Conservation (phyloP, 306 rosid genomes). For the Cicer judaicum region DNA sequence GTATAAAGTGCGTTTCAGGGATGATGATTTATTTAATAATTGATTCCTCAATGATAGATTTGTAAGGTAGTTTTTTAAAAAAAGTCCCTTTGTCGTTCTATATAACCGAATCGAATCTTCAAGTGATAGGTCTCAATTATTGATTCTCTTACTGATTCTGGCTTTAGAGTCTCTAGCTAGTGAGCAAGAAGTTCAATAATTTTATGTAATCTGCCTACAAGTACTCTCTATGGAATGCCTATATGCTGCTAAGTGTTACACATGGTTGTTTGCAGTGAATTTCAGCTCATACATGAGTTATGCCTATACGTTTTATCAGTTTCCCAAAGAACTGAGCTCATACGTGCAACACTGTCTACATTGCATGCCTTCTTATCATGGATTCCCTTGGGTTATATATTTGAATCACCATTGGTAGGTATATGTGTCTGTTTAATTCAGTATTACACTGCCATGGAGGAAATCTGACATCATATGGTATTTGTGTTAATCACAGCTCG, state of each 20-base stretch:
- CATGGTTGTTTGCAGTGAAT: constrained; percentile 77
- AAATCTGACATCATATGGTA: constrained; percentile 30
- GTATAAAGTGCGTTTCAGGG: background rate
- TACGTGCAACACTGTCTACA: constrained; percentile 90
- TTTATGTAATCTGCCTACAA: background rate
- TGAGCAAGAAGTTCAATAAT: background rate
- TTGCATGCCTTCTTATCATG: constrained; percentile 97
- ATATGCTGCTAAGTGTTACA: constrained; percentile 38
- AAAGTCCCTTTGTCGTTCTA: background rate
- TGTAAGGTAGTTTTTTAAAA: background rate
- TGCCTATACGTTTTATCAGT: constrained; percentile 94
- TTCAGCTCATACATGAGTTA: constrained; percentile 97
- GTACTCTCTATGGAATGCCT: background rate
- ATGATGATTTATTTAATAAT: background rate
- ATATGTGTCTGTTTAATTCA: constrained; percentile 21
- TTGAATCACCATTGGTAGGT: constrained; percentile 93
- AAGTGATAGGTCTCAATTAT: background rate
- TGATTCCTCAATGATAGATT: background rate
- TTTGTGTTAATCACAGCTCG: constrained; percentile 64
- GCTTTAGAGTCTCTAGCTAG: constrained; percentile 10
- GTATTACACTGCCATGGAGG: constrained; percentile 14
- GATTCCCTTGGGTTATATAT: constrained; percentile 98
- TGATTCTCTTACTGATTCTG: constrained; percentile 11
- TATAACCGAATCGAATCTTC: background rate
- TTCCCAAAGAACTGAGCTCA: constrained; percentile 90